A percentile compares a stretch with the other conserved stretches of the same genome.
Evolutionary conservation across 108 stramenopile genomes (phyloP).

Genomic region (Fistulifera solaris): DNA sequence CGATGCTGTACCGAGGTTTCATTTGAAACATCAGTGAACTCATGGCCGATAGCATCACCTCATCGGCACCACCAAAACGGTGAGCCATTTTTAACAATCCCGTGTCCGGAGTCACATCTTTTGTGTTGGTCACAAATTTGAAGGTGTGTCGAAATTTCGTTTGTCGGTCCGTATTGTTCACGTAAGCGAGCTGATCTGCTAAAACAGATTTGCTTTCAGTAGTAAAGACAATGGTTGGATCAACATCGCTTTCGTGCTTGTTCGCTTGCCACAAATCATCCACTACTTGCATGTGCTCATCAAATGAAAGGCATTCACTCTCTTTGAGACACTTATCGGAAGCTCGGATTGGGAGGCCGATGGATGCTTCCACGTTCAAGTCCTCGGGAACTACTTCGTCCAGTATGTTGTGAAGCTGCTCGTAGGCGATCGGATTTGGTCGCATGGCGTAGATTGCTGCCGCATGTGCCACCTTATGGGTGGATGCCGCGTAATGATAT

Average conservation of each 20-base stretch:
- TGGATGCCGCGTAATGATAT: slow-evolving; percentile 10
- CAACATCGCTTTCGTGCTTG: slow-evolving; percentile 5
- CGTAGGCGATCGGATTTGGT: slow-evolving; percentile 15
- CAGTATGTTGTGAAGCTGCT: slow-evolving; percentile 9
- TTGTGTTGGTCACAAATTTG: slow-evolving; percentile 23
- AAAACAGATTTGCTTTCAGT: slow-evolving; percentile 23
- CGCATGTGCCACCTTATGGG: slow-evolving; percentile 15
- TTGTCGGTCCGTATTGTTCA: not conserved
- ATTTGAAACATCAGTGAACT: slow-evolving; percentile 29
- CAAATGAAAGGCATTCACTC: slow-evolving; percentile 35
- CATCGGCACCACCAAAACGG: slow-evolving; percentile 3
- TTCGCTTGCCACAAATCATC: slow-evolving; percentile 12
- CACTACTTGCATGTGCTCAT: slow-evolving; percentile 25
- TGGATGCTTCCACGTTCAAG: slow-evolving; percentile 1
- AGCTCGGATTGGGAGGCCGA: slow-evolving; percentile 34
- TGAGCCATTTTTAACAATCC: slow-evolving; percentile 8
- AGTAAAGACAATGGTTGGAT: slow-evolving; percentile 21
- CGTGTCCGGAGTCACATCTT: slow-evolving; percentile 26
- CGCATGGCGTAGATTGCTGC: slow-evolving; percentile 25
- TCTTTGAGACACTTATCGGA: slow-evolving; percentile 40
- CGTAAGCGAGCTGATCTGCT: slow-evolving; percentile 6
- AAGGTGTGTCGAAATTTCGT: slow-evolving; percentile 8
- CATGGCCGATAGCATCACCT: slow-evolving; percentile 32
- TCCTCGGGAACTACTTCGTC: slow-evolving; percentile 8
- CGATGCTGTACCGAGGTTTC: slow-evolving; percentile 15